Percentiles rank a stretch among this genome's conserved stretches.
These are phyloP conservation scores for Fusarium circinatum DNA, from an alignment of 2,329 filamentous ascomycete species.

Conservation along the genomic window DNA sequence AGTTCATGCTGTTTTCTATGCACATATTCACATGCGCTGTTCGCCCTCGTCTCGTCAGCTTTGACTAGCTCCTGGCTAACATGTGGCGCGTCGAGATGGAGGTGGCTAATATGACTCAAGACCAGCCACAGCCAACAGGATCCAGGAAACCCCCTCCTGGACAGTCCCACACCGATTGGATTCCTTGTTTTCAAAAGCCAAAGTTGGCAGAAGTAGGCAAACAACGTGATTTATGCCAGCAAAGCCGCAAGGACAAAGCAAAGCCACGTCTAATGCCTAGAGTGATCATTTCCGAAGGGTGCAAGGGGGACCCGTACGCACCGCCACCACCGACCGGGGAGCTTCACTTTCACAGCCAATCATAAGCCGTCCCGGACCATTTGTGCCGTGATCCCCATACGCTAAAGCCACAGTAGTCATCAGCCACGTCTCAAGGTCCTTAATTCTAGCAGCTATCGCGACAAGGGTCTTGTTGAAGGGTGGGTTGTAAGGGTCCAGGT, in stretches of 20 bases:
- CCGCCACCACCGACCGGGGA: conserved; percentile 24
- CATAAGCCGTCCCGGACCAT: conserved; percentile 18
- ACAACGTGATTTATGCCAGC: conserved; percentile 25
- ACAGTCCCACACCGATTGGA: conserved; percentile 23
- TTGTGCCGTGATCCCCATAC: conserved; percentile 20
- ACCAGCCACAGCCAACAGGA: conserved; percentile 33
- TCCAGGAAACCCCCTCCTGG: conserved; percentile 13
- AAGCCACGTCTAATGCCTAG: conserved; percentile 18
- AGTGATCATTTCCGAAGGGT: conserved; percentile 39
- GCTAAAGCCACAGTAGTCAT: conserved; percentile 34
- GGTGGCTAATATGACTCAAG: conserved; percentile 19
- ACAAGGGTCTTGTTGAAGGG: conserved; percentile 25
- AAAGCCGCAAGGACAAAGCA: background rate
- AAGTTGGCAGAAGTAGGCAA: conserved; percentile 37
- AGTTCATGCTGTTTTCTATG: background rate
- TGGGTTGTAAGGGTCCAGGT: conserved; percentile 28
- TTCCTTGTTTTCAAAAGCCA: conserved; percentile 35
- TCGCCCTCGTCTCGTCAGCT: background rate
- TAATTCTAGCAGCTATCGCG: conserved; percentile 35
- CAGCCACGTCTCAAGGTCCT: conserved; percentile 34
- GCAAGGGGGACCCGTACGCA: conserved; percentile 27
- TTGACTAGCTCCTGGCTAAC: conserved; percentile 16
- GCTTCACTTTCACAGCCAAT: conserved; percentile 10
- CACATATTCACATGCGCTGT: conserved; percentile 4
- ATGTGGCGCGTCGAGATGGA: conserved; percentile 27